Evolutionary conservation across 1,139 yeast genomes (phyloP), one percentile per base, ranked within the genome.

Genomic region (Yamadazyma sp.): DNA sequence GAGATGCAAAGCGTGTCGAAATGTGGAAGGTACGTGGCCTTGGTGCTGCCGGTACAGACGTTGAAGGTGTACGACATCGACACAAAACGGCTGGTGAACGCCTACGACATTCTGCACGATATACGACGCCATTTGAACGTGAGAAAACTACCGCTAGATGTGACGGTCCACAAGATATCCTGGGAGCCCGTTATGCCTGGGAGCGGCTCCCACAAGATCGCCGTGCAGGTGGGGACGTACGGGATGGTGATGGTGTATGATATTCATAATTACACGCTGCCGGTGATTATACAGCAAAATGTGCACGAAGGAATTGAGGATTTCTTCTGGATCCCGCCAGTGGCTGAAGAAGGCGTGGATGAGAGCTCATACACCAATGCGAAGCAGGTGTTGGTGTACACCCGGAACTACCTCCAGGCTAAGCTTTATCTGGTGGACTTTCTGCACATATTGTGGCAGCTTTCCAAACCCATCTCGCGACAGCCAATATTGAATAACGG

Each of bases 351-450:
- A 9, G 32, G 29, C 2, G 44, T 37, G 5, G 33, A 35, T 10
- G 50, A 42, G n/a, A 66, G 70, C 0, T 68, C 67, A 5, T 67
- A 68, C 45, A 16, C 43, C 8, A 67, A 67, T 41, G 51, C 63
- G 23, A 58, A 57, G 29, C 75, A 70, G 39, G 33, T 70, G 21
- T 54, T 63, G 9, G 48, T 70, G 1, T 69, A 58, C 45, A 56
- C 72, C 9, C 53, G 50, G 32, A 41, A 51, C 24, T 41, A 50
- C 20, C 51, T 70, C 3, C 57, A 58, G 24, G 60, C 60, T 15
- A 63, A 62, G 38, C 47, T 69, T 8, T 70, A 66, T 45, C 68
- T 74, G 1, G 47, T 70, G 4, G 71, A 68, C 41, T 61, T 70
- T 41, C 57, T 70, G 2, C 64, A 58, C 33, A 47, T 64, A 12